Evolutionary conservation across 176 grass and related monocot genomes (phyloP), one percentile per base, ranked within the genome.

Genomic region (Carex scoparia): DNA sequence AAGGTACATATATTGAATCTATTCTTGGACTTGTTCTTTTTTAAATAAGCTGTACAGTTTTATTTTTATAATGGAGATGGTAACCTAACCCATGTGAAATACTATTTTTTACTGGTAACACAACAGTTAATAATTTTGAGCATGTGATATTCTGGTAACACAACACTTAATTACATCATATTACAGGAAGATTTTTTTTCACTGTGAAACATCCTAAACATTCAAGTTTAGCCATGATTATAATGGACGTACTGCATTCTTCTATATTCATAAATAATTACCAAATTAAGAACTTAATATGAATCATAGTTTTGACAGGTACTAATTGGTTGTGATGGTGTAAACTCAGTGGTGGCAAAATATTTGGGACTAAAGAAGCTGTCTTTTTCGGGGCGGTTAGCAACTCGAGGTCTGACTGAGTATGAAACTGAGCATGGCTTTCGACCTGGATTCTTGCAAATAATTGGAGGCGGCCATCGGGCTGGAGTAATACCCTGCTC

Each of bases 271-370:
- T 73, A 73, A 35, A 49, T 1, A 73, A 48, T 49, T 27, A 73
- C 8, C 6, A 42, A 7, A 65, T 65, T 49, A 49, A 73, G 40
- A 72, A 46, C 31, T 68, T 16, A 14, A 68, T 68, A 44, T 48
- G 7, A 72, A 18, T 58, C 3, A 31, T 32, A 4, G 12, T 37
- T 16, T 61, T 37, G 53, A 80, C 65, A 94, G 94, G 90, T 89
- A 8, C 49, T 97, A 49, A 87, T 93, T 7, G 92, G 92, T 1
- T 92, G 90, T 10, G 92, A 94, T 28, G 92, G 90, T 16, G 61
- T 97, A 18, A 97, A 97, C 53, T 97, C 94, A 8, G 69, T 88
- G n/a, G 92, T 94, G 49, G 87, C 89, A 1, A 93, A 85, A 84
- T 89, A 88, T 89, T 64, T 94, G 33, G 88, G 91, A 0, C 84